Conservation (phyloP, 1,284 basidiomycete species). For the Polyporus tsugae region DNA sequence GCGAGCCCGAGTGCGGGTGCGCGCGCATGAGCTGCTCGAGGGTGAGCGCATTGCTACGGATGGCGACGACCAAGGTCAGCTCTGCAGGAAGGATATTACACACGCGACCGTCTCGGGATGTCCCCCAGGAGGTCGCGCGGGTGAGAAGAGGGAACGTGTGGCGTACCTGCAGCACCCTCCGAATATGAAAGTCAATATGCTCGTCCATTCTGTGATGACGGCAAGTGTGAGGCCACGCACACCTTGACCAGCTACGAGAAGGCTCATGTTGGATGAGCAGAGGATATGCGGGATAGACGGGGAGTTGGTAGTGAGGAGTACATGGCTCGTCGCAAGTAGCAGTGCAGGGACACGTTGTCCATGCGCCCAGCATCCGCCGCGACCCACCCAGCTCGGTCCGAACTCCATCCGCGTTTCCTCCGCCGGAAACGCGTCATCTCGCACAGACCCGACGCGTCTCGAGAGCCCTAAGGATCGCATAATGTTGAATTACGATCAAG, state of each 20-base stretch:
- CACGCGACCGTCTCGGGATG: conserved; percentile 22
- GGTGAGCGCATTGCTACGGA: conserved; percentile 72
- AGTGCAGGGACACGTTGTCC: conserved; percentile 24
- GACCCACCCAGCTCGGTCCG: not conserved
- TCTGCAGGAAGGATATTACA: not conserved
- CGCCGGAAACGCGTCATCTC: conserved; percentile 21
- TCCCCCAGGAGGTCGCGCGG: not conserved
- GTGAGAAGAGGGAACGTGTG: not conserved
- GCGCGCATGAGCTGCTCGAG: conserved; percentile 71
- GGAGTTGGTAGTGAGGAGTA: not conserved
- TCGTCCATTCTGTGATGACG: conserved; percentile 50
- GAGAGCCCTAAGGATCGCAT: not conserved
- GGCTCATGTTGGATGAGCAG: conserved; percentile 22
- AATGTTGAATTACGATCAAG: not conserved
- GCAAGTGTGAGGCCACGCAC: conserved; percentile 35
- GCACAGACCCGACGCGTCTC: conserved; percentile 15
- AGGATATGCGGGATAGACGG: conserved; percentile 1
- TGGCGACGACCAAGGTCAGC: not conserved
- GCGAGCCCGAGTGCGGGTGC: conserved; percentile 72
- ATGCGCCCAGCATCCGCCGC: conserved; percentile 5
- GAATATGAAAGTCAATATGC: conserved; percentile 58
- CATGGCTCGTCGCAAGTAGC: conserved; percentile 1
- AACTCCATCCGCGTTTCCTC: not conserved
- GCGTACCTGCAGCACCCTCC: conserved; percentile 69
- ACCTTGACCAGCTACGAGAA: conserved; percentile 15